phyloP scores from a whole-genome alignment of 2,329 filamentous ascomycete genomes.

The Ophiosphaerella narmari region DNA sequence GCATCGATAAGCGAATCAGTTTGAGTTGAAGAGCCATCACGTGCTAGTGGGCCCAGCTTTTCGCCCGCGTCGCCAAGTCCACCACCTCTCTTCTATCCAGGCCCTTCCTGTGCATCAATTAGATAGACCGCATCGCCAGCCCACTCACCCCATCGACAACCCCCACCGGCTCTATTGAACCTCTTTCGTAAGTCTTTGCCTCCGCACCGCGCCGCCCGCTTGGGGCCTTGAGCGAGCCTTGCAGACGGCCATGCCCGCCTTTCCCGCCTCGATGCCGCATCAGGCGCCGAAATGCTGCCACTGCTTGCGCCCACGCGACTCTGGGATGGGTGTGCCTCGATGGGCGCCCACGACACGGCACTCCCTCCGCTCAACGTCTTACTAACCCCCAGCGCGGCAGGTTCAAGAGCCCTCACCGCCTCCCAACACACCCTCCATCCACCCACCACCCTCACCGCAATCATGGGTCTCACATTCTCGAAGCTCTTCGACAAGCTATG shows the following conservation, averaged over 20 bases:
- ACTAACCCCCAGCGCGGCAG: conserved; percentile 25
- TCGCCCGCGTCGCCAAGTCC: conserved; percentile 27
- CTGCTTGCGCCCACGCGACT: conserved; percentile 20
- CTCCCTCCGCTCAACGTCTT: conserved; percentile 16
- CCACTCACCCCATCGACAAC: conserved; percentile 42
- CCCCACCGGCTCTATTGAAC: conserved; percentile 43
- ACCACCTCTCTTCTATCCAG: conserved; percentile 44
- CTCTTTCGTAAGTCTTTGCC: conserved; percentile 40
- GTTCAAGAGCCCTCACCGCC: conserved; percentile 45
- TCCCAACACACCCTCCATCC: conserved; percentile 22
- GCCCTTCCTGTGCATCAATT: conserved; percentile 47
- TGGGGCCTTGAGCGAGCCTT: conserved; percentile 16
- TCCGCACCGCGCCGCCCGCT: conserved; percentile 13
- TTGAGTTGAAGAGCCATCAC: conserved; percentile 30
- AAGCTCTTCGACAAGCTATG: conserved; percentile 99
- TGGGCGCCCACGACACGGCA: conserved; percentile 13
- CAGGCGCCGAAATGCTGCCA: conserved; percentile 25
- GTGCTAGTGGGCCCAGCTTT: conserved; percentile 35
- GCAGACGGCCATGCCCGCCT: conserved; percentile 17
- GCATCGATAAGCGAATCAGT: conserved; percentile 24
- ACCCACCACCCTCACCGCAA: conserved; percentile 57
- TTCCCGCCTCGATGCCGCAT: conserved; percentile 32
- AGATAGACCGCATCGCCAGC: conserved; percentile 46
- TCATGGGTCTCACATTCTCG: conserved; percentile 90
- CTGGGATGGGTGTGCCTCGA: conserved; percentile 8